Base-by-base conservation (phyloP, 2,329 filamentous ascomycete species). In the Passalora sequoiae region DNA sequence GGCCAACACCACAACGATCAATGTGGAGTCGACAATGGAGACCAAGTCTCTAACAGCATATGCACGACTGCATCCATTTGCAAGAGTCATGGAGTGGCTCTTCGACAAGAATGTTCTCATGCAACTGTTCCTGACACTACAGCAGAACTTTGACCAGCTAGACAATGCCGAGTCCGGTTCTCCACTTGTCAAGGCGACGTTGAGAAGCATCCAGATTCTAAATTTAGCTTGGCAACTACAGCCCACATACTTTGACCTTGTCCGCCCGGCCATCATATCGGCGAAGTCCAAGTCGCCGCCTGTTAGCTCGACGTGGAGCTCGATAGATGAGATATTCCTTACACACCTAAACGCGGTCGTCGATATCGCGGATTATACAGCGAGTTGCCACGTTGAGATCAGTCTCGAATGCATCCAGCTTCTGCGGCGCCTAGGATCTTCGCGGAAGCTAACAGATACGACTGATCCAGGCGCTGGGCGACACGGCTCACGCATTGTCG, bases 61-160 rank as follows among this genome's bases (percentile, higher is more conserved):
- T 61, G 81, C 92, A 46, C 80, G 81, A 17, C 76, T 95, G 40
- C 94, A 98, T 67, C 91, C 94, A 0, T 98, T 97, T 60, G 82
- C 86, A 3, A 81, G 94, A 46, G 83, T 94, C 12, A 96, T 97
- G 86, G 92, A 98, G 61, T 97, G 92, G 89, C 79, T 98, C 67
- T 95, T 94, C 66, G 96, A 94, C 61, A 87, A 94, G 59, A 87
- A 84, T 52, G 86, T 96, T 16, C 80, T 94, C 57, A 78, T 78
- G 52, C 79, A 83, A 10, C 69, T 98, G 2, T 91, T 96, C 64
- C 75, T 79, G 44, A 79, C 84, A 8, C 79, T 92, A 21, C 85
- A 91, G 54, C 84, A 94, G 61, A 80, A 91, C 54, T 69, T 83
- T 12, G 72, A 76, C 6, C 81, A 86, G 46, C 77, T 96, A 29